Evolutionary conservation across 768 basidiomycete species (phyloP).

Genomic region (Mycena rosella): DNA sequence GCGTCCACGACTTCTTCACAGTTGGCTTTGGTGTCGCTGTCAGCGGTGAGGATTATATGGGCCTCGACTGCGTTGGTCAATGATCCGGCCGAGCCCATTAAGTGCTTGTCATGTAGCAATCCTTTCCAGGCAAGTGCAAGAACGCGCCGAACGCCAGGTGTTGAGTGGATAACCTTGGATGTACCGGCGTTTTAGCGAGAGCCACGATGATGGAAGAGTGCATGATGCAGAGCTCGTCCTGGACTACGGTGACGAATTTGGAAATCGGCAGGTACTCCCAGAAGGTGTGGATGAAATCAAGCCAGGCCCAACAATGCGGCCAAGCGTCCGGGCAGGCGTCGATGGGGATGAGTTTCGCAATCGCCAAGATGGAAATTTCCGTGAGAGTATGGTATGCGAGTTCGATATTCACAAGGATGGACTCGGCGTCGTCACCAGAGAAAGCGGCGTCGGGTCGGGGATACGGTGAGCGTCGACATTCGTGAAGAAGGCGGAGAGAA

Average conservation of each 20-base stretch:
- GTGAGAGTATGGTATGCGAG: neutral
- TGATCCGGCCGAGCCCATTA: neutral
- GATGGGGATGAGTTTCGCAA: neutral
- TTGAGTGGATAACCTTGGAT: neutral
- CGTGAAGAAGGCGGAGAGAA: too few species aligned
- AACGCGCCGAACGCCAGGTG: neutral
- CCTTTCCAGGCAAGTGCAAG: neutral
- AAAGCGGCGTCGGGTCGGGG: too few species aligned
- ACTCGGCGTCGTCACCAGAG: too few species aligned
- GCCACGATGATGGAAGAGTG: too few species aligned
- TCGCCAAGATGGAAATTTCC: neutral
- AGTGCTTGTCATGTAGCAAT: neutral
- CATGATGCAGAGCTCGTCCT: neutral
- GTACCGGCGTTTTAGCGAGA: too few species aligned
- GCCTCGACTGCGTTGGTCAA: neutral
- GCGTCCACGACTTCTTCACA: neutral
- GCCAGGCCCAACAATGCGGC: neutral
- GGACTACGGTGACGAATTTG: neutral
- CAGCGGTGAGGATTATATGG: neutral
- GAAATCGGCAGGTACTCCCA: neutral
- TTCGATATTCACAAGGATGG: neutral
- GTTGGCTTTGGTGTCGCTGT: neutral
- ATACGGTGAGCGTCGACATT: too few species aligned
- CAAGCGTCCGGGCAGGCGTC: neutral
- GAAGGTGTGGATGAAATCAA: neutral